Evolutionary conservation across 305 asterid genomes (phyloP).

Genomic region (Solanum aculeatissimum): DNA sequence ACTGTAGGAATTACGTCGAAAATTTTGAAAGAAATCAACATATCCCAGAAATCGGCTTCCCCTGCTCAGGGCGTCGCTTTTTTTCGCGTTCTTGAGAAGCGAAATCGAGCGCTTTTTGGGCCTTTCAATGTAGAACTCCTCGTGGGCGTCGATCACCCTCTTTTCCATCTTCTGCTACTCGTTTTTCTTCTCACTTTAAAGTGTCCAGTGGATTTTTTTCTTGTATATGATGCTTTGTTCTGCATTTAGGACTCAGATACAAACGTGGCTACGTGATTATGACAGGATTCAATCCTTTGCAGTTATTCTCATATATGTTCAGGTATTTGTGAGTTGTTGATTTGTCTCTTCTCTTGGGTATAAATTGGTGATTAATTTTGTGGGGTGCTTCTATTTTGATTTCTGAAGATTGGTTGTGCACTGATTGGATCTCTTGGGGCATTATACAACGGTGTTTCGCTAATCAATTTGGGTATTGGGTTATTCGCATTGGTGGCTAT

Average conservation of each 20-base stretch:
- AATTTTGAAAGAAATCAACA: background rate
- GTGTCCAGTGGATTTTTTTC: background rate
- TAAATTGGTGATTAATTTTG: background rate
- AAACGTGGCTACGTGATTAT: constrained; percentile 77
- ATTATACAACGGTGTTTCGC: constrained; percentile 62
- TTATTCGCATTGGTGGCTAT: constrained; percentile 88
- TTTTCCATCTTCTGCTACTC: background rate
- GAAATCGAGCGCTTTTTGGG: background rate
- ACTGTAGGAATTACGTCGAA: no score
- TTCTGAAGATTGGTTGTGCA: constrained; percentile 49
- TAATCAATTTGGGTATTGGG: constrained; percentile 58
- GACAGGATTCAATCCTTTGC: constrained; percentile 82
- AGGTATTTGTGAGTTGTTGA: constrained; percentile 9
- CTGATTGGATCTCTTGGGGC: constrained; percentile 92
- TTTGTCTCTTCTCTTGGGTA: background rate
- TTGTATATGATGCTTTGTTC: constrained; percentile 23
- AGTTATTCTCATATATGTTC: constrained; percentile 66
- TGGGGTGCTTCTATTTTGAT: background rate
- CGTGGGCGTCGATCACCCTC: background rate
- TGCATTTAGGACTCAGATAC: constrained; percentile 24
- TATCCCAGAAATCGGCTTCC: background rate
- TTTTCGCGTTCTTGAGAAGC: background rate
- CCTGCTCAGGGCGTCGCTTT: background rate
- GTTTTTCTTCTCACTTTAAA: background rate
- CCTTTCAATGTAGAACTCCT: background rate